Evolutionary conservation across 495 filamentous ascomycete genomes (phyloP), one percentile per base, ranked within the genome.

Genomic region (Neurospora discreta): DNA sequence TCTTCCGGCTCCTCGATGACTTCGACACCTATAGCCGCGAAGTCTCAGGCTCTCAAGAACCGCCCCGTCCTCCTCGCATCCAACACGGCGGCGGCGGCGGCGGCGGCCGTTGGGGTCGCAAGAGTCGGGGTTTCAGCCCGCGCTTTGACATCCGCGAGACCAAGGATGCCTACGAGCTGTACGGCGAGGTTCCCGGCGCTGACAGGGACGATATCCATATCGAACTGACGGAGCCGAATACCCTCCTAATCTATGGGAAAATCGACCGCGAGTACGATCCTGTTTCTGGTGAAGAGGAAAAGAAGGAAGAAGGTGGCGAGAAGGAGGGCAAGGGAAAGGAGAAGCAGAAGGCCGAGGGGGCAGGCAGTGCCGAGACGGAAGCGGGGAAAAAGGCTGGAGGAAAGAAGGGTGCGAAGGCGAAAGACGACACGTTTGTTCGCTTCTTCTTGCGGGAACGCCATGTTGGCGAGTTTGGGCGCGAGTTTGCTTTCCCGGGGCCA

Each of bases 141-240:
- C 80, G 84, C 58, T 95, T 95, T 80, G 93, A 95, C 77, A 87
- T 94, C 60, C 86, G 87, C 71, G 92, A 94, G 80, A 75, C 82
- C 10, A 79, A 82, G 7, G 78, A 88, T 1, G 80, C 78, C 71
- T 96, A 94, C 78, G 85, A 92, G 74, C 88, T 96, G 13, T 88
- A 94, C 75, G 92, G 92, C 74, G 93, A 96, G 77, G 82, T 95
- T 1, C 92, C 93, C 0, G 93, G 93, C 41, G 84, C 92, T 58
- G 86, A 90, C 44, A 90, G 92, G 77, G 87, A 88, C 72, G 84
- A 93, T 76, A 81, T 95, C 75, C 83, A 87, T 42, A 91, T 96
- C 76, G 92, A 94, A 78, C 94, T 94, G 83, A 86, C 87, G 52
- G 92, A 94, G 76, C 80, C 84, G 13, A 84, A 89, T 39, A 92